Evolutionary conservation across 768 basidiomycete species (phyloP), one percentile per base, ranked within the genome.

Genomic region (Crucibulum laeve): DNA sequence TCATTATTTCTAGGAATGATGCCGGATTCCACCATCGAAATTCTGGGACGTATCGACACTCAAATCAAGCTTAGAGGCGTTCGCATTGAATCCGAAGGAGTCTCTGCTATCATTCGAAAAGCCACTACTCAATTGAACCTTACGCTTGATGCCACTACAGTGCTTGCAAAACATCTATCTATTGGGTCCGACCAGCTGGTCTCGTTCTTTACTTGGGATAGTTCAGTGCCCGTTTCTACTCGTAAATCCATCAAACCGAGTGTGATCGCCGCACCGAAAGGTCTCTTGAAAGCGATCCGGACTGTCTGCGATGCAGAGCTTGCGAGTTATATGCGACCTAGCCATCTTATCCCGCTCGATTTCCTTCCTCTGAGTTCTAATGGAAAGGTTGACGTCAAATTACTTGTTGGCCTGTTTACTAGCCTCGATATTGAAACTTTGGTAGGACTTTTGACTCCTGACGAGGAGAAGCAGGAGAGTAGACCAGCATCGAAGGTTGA

Each of bases 41-140:
- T 77, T 43, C 56, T 74, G 11, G 75, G 76, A 24, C 66, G 76
- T 21, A 72, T 72, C 38, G 76, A 77, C 50, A 67, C 68, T 4
- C 76, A 77, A 45, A 69, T 77, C 53, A 77, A 77, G 54, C 51
- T 74, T 28, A 65, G 72, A 26, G 76, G 76, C 19, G 73, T 77
- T 15, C 71, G 76, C n/a, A 76, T 77, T 15, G 76, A 77, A 50
- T 66, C 68, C 2, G 74, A 74, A 47, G 76, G 74, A 4, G 67
- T 77, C 19, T 74, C 70, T n/a, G 61, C 72, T 22, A 64, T 73
- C 32, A 52, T 75, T 15, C 67, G 65, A 36, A 62, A 53, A 25
- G 64, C 64, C 1, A 53, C 51, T 7, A 44, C 57, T 30, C 43
- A 63, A 1, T 51, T 53, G n/a, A 41, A 34, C 17, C 41, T 60